A percentile compares a stretch with the other conserved stretches of the same genome.
phyloP scores from a whole-genome alignment of 371 early-diverging fungal species.

The Mortierella sp. region DNA sequence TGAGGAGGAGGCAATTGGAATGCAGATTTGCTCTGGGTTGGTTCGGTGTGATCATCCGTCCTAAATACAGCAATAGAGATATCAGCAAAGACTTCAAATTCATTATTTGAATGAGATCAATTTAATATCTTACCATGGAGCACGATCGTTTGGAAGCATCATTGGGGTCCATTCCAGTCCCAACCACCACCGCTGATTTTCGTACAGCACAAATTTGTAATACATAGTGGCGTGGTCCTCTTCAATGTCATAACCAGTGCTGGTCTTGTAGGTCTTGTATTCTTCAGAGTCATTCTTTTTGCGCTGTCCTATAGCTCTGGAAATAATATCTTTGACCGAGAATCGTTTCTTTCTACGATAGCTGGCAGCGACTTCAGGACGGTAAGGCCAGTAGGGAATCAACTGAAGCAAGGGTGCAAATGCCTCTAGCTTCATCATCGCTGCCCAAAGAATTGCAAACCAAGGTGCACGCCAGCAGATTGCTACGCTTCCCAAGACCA shows the following conservation, averaged over 20 bases:
- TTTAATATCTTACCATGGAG: conserved; percentile 51
- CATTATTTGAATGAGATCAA: neutral
- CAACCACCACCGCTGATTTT: conserved; percentile 63
- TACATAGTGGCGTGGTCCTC: conserved; percentile 57
- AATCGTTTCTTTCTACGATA: conserved; percentile 43
- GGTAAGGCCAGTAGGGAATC: conserved; percentile 44
- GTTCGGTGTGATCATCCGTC: conserved; percentile 60
- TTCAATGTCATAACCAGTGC: conserved; percentile 49
- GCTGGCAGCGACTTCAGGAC: conserved; percentile 21
- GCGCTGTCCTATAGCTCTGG: conserved; percentile 58
- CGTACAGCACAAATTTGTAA: conserved; percentile 59
- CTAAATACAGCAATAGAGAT: conserved; percentile 10
- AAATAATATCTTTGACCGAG: conserved; percentile 54
- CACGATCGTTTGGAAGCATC: conserved; percentile 61
- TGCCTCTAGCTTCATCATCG: conserved; percentile 31
- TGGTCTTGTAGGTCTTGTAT: conserved; percentile 43
- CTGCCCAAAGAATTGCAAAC: conserved; percentile 52
- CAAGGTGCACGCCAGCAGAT: conserved; percentile 60
- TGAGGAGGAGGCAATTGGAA: conserved; percentile 57
- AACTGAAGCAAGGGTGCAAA: conserved; percentile 39
- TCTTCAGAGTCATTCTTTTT: conserved; percentile 46
- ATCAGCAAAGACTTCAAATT: neutral
- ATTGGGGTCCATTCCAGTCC: conserved; percentile 61
- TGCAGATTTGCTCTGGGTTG: conserved; percentile 57
- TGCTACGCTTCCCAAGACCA: conserved; percentile 39